A percentile compares a stretch with the other conserved stretches of the same genome.
phyloP scores from a whole-genome alignment of 75 land plant genomes.

The Isoetes taiwanensis region DNA sequence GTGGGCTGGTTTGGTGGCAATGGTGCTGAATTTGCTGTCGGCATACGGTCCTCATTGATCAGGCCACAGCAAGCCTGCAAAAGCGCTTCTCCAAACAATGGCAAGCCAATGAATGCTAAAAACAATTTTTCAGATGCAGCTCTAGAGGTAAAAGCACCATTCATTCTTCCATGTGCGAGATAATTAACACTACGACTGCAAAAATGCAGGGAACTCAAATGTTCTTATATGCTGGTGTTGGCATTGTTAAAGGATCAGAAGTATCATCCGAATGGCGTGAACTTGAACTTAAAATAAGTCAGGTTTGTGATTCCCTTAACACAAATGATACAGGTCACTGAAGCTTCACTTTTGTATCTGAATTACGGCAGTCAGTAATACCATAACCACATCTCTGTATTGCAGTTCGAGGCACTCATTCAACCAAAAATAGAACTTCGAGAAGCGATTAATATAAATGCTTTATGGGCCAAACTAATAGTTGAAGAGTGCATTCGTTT shows the following conservation, averaged over 20 bases:
- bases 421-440: conserved; percentile 17
- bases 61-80: background rate
- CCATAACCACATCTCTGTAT: background rate
- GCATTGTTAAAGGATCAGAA: conserved; percentile 63
- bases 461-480: conserved; percentile 82
- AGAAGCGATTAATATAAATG: conserved; percentile 56
- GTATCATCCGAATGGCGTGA: conserved; percentile 83
- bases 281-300: conserved; percentile 73
- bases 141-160: background rate
- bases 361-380: background rate
- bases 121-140: background rate
- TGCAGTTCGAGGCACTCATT: conserved; percentile 32
- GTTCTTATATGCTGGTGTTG: conserved; percentile 79
- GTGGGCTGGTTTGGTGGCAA: conserved; percentile 99
- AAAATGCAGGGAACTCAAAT: conserved; percentile 38
- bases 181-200: too few species aligned
- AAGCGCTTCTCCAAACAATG: background rate
- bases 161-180: background rate
- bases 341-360: background rate
- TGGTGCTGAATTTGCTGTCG: conserved; percentile 91
- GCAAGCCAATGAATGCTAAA: background rate
- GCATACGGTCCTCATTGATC: conserved; percentile 80
- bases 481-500: conserved; percentile 89
- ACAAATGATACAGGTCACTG: too few species aligned
- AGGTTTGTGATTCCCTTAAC: conserved; percentile 29